Conservation (phyloP, 768 basidiomycete genomes). For the Tremella yokohamensis region DNA sequence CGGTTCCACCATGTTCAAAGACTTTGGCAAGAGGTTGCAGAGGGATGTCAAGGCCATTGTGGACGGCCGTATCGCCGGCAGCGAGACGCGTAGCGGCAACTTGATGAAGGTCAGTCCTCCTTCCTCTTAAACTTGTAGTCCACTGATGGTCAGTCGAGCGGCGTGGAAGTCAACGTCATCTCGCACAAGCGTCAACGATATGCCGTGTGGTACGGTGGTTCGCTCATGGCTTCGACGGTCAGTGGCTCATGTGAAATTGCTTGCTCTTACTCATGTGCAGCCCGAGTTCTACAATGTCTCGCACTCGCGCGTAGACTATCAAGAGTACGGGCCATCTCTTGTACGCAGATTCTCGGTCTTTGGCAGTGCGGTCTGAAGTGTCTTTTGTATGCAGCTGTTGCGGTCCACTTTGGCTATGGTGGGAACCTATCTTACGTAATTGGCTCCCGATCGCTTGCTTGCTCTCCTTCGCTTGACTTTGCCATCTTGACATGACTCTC, state of each 20-base stretch:
- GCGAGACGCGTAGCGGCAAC: constrained; percentile 66
- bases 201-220: constrained; percentile 98
- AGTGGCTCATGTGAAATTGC: constrained; percentile 42
- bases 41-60: constrained; percentile 92
- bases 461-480: too few species aligned
- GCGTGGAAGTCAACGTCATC: constrained; percentile 97
- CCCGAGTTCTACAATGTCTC: constrained; percentile 94
- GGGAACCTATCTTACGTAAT: too few species aligned
- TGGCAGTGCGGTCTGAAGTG: constrained; percentile 42
- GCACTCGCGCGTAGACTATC: constrained; percentile 87
- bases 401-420: too few species aligned
- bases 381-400: neutral
- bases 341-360: constrained; percentile 50
- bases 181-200: constrained; percentile 95
- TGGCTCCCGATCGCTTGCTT: too few species aligned
- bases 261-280: constrained; percentile 52
- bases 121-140: neutral
- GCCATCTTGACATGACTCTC: too few species aligned
- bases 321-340: constrained; percentile 51
- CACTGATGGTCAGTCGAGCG: constrained; percentile 66
- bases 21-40: constrained; percentile 95
- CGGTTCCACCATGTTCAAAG: constrained; percentile 98
- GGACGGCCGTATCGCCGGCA: constrained; percentile 78
- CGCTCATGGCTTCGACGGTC: constrained; percentile 85
- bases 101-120: neutral